Evolutionary conservation across 1,284 basidiomycete species (phyloP).

Genomic region (Austroboletus olivaceoglutinosus): DNA sequence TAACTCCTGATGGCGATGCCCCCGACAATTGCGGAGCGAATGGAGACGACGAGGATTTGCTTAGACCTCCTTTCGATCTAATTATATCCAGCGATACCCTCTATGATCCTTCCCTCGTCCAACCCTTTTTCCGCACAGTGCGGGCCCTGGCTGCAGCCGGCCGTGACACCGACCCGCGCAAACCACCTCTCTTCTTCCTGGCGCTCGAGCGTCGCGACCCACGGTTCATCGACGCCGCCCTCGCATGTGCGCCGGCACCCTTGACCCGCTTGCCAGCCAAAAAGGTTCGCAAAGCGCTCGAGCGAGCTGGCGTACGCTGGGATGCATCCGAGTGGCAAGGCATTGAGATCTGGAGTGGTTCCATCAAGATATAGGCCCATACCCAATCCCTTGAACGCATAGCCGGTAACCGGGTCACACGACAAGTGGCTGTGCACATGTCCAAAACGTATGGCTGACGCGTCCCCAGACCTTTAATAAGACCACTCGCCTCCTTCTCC

Average conservation of each 20-base stretch:
- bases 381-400: too few relatives aligned
- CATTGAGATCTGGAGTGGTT: constrained; percentile 64
- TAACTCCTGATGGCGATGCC: constrained; percentile 21
- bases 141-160: constrained; percentile 48
- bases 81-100: constrained; percentile 86
- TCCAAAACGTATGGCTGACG: constrained; percentile 26
- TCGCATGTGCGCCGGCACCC: constrained; percentile 50
- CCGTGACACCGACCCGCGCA: background rate
- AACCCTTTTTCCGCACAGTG: constrained; percentile 72
- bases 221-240: constrained; percentile 54
- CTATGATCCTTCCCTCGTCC: constrained; percentile 63
- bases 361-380: background rate
- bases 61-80: constrained; percentile 67
- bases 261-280: constrained; percentile 58
- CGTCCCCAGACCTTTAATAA: constrained; percentile 32
- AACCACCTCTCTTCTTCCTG: constrained; percentile 56
- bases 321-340: constrained; percentile 70
- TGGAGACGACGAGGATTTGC: constrained; percentile 9
- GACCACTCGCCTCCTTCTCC: constrained; percentile 5
- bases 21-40: constrained; percentile 1
- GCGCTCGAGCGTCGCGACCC: constrained; percentile 81
- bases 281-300: constrained; percentile 62
- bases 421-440: constrained; percentile 23
- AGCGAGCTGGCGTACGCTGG: constrained; percentile 59
- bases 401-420: constrained; percentile 3